Base-by-base conservation (phyloP, 371 early-diverging fungal species). In the Actinomucor elegans region DNA sequence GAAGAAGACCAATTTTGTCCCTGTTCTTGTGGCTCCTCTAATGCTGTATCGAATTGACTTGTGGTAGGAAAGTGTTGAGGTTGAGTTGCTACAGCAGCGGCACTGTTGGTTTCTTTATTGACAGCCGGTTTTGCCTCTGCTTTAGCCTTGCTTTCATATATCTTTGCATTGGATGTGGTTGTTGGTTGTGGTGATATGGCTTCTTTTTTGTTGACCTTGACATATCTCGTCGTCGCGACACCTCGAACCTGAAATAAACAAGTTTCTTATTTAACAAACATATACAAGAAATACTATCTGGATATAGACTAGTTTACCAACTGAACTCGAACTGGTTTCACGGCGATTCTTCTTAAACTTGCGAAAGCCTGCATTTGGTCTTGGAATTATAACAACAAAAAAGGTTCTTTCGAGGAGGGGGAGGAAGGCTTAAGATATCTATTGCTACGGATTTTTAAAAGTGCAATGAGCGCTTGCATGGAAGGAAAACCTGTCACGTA, bases 1-100 rank as follows among this genome's bases (percentile, higher is more conserved):
- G 91, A 90, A 12, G 77, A 80, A 6, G 87, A 82, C 92, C 92
- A 92, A 41, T 85, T 68, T n/a, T 67, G 69, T 2, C 46, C 48
- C 11, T 23, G 32, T 40, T 63, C 64, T 15, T 44, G 5, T 7
- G 49, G 37, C 15, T 21, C 18, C 7, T 43, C 52, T 0, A 17
- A 33, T 20, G 38, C 14, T 17, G 61, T 43, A 46, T 61, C 61
- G 41, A 61, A 61, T 31, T 61, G 55, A 31, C 37, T 32, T 8
- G 50, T 55, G 3, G 42, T 55, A 9, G 61, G 52, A 35, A 61
- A 61, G 1, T 57, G 43, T 7, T 55, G 38, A 12, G 51, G 20
- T 24, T 31, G 42, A 2, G 26, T n/a, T 4, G 28, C 11, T 48
- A 24, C 36, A 10, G 23, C 37, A 4, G 46, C 9, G 3, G 38